phyloP scores from a whole-genome alignment of 306 rosid species.

The Gillenia trifoliata region DNA sequence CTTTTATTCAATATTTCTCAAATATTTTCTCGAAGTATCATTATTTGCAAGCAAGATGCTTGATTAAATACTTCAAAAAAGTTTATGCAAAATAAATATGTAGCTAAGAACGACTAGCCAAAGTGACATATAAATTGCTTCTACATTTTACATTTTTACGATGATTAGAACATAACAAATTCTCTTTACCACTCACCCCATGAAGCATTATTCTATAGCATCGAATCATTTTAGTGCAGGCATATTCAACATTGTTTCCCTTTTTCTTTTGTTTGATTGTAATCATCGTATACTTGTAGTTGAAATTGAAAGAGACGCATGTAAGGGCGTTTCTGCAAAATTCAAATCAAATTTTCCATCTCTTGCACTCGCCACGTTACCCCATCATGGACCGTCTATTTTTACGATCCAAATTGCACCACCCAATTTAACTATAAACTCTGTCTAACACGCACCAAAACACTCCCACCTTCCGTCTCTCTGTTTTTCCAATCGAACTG shows the following conservation, averaged over 20 bases:
- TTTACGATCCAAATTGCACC: background rate
- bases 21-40: too few species aligned
- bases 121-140: too few species aligned
- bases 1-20: too few species aligned
- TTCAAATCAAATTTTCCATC: background rate
- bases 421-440: background rate
- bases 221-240: background rate
- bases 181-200: background rate
- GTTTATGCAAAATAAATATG: too few species aligned
- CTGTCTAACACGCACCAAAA: background rate
- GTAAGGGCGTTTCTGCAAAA: background rate
- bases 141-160: too few species aligned
- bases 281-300: background rate
- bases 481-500: background rate
- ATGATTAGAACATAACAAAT: background rate
- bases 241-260: background rate
- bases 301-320: background rate
- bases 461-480: background rate
- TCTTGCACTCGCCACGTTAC: background rate
- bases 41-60: too few species aligned
- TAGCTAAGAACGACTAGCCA: too few species aligned
- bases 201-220: background rate
- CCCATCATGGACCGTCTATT: conserved; percentile 4
- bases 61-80: too few species aligned
- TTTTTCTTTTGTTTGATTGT: background rate